Conservation (phyloP, 768 basidiomycete genomes). For the Aureoboletus auriporus region DNA sequence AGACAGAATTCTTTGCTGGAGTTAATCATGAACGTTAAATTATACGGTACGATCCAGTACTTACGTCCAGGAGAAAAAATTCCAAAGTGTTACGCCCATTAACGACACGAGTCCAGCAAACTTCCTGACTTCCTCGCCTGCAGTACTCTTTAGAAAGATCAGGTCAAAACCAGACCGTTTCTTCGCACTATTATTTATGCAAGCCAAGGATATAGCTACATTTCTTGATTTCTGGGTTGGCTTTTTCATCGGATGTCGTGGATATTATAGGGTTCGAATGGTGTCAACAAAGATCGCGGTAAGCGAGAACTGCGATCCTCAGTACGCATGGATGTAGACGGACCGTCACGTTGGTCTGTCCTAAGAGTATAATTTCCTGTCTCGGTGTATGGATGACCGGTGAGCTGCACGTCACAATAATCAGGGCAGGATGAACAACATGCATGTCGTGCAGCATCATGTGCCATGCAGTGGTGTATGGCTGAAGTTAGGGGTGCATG, state of each 20-base stretch:
- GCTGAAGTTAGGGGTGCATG: too few species aligned
- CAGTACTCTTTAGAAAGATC: slow-evolving; percentile 52
- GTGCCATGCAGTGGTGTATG: too few species aligned
- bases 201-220: slow-evolving; percentile 24
- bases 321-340: slow-evolving; percentile 57
- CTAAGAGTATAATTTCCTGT: slow-evolving; percentile 55
- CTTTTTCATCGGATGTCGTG: slow-evolving; percentile 18
- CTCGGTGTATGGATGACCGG: slow-evolving; percentile 27
- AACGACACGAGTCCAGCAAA: slow-evolving; percentile 24
- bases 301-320: slow-evolving; percentile 24
- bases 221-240: slow-evolving; percentile 29
- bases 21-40: not conserved
- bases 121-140: slow-evolving; percentile 60
- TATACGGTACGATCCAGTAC: slow-evolving; percentile 3
- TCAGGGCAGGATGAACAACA: too few species aligned
- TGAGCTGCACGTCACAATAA: too few species aligned
- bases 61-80: slow-evolving; percentile 31
- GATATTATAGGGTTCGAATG: slow-evolving; percentile 22
- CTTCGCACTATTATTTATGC: slow-evolving; percentile 34
- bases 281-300: slow-evolving; percentile 26
- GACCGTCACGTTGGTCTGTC: slow-evolving; percentile 60
- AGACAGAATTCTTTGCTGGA: too few species aligned
- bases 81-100: slow-evolving; percentile 29
- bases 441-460: too few species aligned
- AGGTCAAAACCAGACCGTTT: slow-evolving; percentile 41